A percentile compares a stretch with the other conserved stretches of the same genome.
phyloP scores from a whole-genome alignment of 1,139 yeast species.

The Suhomyces taliae region DNA sequence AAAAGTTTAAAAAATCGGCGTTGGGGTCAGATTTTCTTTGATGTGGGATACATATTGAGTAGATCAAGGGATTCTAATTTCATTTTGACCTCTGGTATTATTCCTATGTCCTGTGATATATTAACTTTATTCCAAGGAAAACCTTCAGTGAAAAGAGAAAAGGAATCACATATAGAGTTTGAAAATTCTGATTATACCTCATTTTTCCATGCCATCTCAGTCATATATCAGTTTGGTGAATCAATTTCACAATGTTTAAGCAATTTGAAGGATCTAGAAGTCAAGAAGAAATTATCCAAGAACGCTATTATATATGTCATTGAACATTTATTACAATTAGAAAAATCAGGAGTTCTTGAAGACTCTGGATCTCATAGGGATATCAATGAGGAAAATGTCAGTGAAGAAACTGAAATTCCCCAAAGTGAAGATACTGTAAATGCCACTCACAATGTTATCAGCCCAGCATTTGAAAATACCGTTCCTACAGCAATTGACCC shows the following conservation, averaged over 20 bases:
- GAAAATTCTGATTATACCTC: constrained; percentile 86
- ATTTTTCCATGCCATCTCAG: constrained; percentile 75
- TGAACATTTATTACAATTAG: constrained; percentile 30
- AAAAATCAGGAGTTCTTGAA: constrained; percentile 15
- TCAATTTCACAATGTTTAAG: constrained; percentile 52
- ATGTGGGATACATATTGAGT: constrained; percentile 73
- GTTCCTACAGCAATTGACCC: neutral
- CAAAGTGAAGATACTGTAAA: neutral
- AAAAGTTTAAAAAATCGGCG: constrained; percentile 69
- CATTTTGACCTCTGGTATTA: constrained; percentile 32
- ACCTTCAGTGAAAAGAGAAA: constrained; percentile 73
- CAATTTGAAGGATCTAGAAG: constrained; percentile 24
- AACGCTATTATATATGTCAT: constrained; percentile 36
- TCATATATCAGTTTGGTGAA: constrained; percentile 64
- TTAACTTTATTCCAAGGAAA: constrained; percentile 76
- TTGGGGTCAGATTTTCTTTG: constrained; percentile 84
- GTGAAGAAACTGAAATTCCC: neutral
- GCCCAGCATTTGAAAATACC: neutral
- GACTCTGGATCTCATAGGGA: constrained; percentile 3
- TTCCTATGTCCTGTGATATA: constrained; percentile 61
- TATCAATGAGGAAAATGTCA: neutral
- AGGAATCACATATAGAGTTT: constrained; percentile 83
- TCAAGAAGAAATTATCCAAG: constrained; percentile 22
- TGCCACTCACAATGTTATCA: neutral
- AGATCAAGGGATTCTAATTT: constrained; percentile 58